Evolutionary conservation across 2,329 filamentous ascomycete species (phyloP), one percentile per base, ranked within the genome.

Genomic region (Epichloe coenophiala): DNA sequence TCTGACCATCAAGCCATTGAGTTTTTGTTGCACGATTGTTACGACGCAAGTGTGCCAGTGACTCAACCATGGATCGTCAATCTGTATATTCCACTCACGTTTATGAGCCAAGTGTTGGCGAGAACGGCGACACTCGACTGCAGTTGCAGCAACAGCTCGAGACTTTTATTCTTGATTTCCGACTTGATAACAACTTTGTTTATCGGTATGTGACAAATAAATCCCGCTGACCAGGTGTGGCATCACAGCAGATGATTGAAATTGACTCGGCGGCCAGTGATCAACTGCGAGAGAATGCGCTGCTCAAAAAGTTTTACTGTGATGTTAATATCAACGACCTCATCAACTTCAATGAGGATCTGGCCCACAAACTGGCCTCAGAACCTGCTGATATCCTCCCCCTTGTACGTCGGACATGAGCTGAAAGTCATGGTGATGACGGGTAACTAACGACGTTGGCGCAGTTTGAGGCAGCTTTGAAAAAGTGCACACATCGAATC

Each of bases 301-400:
- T 97, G 1, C 76, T 95, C 41, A 93, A 95, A 65, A 89, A 90
- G 60, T 97, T 89, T 71, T 96, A 84, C 68, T 96, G 93, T 72
- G 91, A 98, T 66, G 80, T 98, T 64, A 90, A 98, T 65, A 88
- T 98, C 59, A 88, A 86, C 55, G 91, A 98, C 65, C 73, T 98
- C 53, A 97, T 97, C 66, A 93, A 86, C 54, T 97, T 90, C 71
- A 93, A 95, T 63, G 91, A 97, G 68, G 89, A 96, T 66, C 76
- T 98, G 53, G 93, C 91, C 31, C 88, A 97, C 67, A 83, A 84
- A 63, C 75, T 98, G 55, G 86, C 85, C 19, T 93, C 86, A 46
- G 88, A 96, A 63, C 94, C 93, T 4, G 85, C 84, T 44, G 90
- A 97, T 51, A 86, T 95, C 51, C 93, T 53, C 91, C 93, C 53